A percentile compares a stretch with the other conserved stretches of the same genome.
Conservation (phyloP, 352 stramenopile genomes). For the Globisporangium emineosum region DNA sequence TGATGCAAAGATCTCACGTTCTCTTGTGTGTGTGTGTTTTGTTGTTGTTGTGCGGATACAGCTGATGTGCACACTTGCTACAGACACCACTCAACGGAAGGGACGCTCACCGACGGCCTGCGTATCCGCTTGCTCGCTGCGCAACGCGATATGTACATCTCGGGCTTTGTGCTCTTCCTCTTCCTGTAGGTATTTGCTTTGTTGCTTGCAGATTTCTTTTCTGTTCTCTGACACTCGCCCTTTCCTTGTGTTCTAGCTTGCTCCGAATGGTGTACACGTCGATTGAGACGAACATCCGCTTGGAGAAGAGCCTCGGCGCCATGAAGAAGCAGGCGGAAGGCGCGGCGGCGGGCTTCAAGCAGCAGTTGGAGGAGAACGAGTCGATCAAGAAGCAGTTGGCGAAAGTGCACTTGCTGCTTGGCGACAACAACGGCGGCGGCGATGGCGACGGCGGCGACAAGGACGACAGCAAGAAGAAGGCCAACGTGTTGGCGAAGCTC, state of each 20-base stretch:
- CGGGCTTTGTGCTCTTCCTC: slow-evolving; percentile 81
- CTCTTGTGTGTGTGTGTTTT: neutral
- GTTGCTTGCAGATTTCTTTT: neutral
- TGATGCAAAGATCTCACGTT: neutral
- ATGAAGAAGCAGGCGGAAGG: slow-evolving; percentile 82
- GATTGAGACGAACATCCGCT: slow-evolving; percentile 57
- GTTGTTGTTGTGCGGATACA: slow-evolving; percentile 23
- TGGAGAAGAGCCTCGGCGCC: slow-evolving; percentile 66
- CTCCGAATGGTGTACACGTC: slow-evolving; percentile 75
- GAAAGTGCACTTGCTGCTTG: slow-evolving; percentile 60
- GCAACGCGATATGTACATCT: slow-evolving; percentile 87
- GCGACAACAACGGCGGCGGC: slow-evolving; percentile 10
- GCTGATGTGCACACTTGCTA: slow-evolving; percentile 71
- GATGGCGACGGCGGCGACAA: slow-evolving; percentile 20
- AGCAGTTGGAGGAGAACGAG: slow-evolving; percentile 69
- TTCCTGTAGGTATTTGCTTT: slow-evolving; percentile 39
- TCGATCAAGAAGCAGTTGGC: slow-evolving; percentile 57
- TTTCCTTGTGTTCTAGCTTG: slow-evolving; percentile 21
- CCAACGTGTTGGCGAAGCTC: slow-evolving; percentile 46
- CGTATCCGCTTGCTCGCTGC: slow-evolving; percentile 76
- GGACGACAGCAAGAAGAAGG: slow-evolving; percentile 28
- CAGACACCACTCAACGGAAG: slow-evolving; percentile 59
- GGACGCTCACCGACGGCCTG: slow-evolving; percentile 64
- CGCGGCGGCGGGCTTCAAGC: slow-evolving; percentile 59
- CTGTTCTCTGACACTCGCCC: neutral